These are phyloP conservation scores for Alternaria brassicae DNA, from an alignment of 2,329 filamentous ascomycete species.

Conservation along the genomic window DNA sequence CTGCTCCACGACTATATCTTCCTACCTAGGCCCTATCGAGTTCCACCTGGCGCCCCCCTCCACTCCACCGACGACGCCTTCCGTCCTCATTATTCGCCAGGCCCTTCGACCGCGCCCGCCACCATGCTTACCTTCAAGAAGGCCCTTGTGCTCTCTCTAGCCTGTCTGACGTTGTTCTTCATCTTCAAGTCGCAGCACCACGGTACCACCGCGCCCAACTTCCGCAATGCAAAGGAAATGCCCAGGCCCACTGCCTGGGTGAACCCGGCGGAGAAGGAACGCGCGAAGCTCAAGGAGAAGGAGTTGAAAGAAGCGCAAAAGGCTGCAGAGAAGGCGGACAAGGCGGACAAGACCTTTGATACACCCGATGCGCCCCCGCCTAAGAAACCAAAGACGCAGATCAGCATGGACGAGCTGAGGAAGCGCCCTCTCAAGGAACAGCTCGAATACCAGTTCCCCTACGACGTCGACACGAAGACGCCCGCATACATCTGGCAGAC, in stretches of 20 bases:
- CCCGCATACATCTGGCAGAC: conserved; percentile 99
- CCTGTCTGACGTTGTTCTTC: conserved; percentile 73
- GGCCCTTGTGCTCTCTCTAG: conserved; percentile 73
- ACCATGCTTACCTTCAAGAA: conserved; percentile 81
- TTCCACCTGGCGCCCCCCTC: conserved; percentile 3
- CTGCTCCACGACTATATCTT: conserved; percentile 9
- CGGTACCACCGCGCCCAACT: conserved; percentile 35
- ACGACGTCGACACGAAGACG: conserved; percentile 86
- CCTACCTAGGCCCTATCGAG: conserved; percentile 8
- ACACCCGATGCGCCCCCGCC: conserved; percentile 35
- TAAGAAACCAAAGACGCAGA: conserved; percentile 62
- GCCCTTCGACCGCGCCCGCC: conserved; percentile 16
- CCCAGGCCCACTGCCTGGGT: conserved; percentile 45
- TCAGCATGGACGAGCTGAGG: conserved; percentile 72
- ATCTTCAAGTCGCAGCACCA: conserved; percentile 69
- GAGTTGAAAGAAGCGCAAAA: conserved; percentile 16
- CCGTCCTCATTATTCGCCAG: not conserved
- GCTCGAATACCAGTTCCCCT: conserved; percentile 91
- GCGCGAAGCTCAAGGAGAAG: conserved; percentile 16
- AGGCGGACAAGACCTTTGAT: conserved; percentile 39
- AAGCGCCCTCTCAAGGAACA: conserved; percentile 77
- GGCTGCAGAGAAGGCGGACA: conserved; percentile 19
- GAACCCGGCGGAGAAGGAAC: conserved; percentile 32
- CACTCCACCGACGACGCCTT: not conserved
- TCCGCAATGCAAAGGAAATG: conserved; percentile 46